Base-by-base conservation (phyloP, 805 yeast species). In the Wickerhamomyces subpelliculosus region DNA sequence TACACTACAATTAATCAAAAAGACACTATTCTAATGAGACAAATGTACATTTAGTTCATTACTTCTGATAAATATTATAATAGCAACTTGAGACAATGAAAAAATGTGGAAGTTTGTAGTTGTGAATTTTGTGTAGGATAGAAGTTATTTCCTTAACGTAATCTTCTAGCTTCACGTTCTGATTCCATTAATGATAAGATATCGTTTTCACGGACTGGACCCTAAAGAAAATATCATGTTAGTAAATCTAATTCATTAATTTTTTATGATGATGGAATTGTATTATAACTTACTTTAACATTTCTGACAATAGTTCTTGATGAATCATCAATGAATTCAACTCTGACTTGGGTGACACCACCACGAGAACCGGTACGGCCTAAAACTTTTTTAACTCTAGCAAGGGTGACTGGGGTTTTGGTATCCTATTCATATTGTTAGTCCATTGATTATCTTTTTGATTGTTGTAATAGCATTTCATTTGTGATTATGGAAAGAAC, bases 321-420 rank as follows among this genome's bases (percentile, higher is more conserved):
- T 65, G 89, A 76, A 70, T 87, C 96, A 65, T 87, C 96, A 68
- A 86, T 76, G 82, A 86, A 87, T 74, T 86, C 95, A 65, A 86
- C 96, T 73, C 96, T 86, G 73, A 87, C 96, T 75, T 86, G 96
- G 75, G 95, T 86, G 73, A 86, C 96, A 80, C 96, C 96, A 84
- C 97, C 97, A 78, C 97, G 90, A 71, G 98, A 90, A 71, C 98
- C 98, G 83, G 98, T 90, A 78, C 98, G 90, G 72, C 97, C 97
- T 74, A 90, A 81, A 72, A 90, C 97, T 80, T 90, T 93, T 75
- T 87, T 87, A 68, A 90, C 98, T 81, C 90, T 90, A 70, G 97
- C 98, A 74, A 90, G 86, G 78, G 96, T 93, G 65, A 90, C 97
- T 73, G 80, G 67, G 64, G 71, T 54, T 49, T 54, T 54, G 33